Conservation (phyloP, 257 asterid species). For the Nicotiana obtusifolia region DNA sequence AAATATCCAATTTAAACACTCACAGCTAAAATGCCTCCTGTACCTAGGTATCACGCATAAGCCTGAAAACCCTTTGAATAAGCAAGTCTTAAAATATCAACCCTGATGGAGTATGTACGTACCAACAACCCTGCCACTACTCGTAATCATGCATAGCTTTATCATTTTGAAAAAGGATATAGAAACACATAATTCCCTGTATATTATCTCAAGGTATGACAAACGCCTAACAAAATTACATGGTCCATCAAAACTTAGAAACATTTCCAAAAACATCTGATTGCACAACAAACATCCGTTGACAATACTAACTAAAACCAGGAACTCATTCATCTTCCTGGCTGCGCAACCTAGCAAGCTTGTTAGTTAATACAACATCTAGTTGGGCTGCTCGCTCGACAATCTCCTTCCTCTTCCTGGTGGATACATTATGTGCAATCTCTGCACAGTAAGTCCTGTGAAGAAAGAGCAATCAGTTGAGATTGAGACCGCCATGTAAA, state of each 20-base stretch:
- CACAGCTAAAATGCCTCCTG: too few relatives aligned
- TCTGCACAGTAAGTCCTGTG: slow-evolving; percentile 59
- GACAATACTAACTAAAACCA: not conserved
- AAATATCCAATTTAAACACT: too few relatives aligned
- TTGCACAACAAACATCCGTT: not conserved
- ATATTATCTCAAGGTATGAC: not conserved
- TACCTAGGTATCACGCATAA: too few relatives aligned
- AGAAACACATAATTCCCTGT: not conserved
- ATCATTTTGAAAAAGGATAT: not conserved
- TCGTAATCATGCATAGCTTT: too few relatives aligned
- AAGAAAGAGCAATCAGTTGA: not conserved
- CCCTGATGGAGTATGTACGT: too few relatives aligned
- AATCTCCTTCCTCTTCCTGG: slow-evolving; percentile 58
- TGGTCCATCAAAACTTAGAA: not conserved
- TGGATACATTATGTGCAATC: slow-evolving; percentile 59
- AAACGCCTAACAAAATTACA: not conserved
- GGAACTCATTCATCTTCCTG: slow-evolving; percentile 61
- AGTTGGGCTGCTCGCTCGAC: slow-evolving; percentile 60
- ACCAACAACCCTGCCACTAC: too few relatives aligned
- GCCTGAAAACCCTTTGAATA: too few relatives aligned
- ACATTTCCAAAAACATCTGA: not conserved
- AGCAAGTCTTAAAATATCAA: too few relatives aligned
- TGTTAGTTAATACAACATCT: slow-evolving; percentile 63
- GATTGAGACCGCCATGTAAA: not conserved
- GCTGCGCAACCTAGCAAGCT: slow-evolving; percentile 63